Evolutionary conservation across 202 grass and related monocot species (phyloP).

Genomic region (Panicum virgatum): DNA sequence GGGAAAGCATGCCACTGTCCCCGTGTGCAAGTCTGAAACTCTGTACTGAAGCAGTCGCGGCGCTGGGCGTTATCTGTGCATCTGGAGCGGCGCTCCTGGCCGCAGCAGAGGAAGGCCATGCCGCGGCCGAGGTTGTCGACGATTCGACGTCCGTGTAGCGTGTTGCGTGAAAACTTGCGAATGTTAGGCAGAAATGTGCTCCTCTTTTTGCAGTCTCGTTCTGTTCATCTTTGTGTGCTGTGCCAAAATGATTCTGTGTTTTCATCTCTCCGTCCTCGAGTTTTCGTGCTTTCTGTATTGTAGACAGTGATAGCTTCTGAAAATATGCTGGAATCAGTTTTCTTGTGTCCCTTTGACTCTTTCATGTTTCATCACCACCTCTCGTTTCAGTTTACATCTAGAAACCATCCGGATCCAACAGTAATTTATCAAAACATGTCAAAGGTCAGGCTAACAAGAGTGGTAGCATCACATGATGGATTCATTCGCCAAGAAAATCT

Average conservation of each 20-base stretch:
- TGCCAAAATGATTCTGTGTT: slow-evolving; percentile 2
- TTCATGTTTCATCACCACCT: background rate
- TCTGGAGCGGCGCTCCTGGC: too few species aligned
- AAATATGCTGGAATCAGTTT: background rate
- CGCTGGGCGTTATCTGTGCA: background rate
- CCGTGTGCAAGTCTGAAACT: background rate
- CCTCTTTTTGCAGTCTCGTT: background rate
- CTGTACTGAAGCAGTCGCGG: background rate
- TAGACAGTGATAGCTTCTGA: background rate
- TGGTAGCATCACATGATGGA: background rate
- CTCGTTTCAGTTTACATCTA: background rate
- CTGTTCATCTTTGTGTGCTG: background rate
- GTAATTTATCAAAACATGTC: background rate
- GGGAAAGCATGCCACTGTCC: too few species aligned
- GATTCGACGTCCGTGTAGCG: too few species aligned
- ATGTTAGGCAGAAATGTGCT: background rate
- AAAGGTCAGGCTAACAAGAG: background rate
- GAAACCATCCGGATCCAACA: background rate
- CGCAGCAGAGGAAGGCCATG: too few species aligned
- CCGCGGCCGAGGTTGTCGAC: too few species aligned
- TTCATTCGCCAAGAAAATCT: background rate
- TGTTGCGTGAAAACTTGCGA: background rate
- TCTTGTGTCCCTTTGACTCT: background rate
- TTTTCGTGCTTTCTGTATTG: background rate
- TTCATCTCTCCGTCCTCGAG: background rate